A percentile compares a stretch with the other conserved stretches of the same genome.
These are phyloP conservation scores for Boeremia exigua DNA, from an alignment of 2,329 filamentous ascomycete species.

Conservation along the genomic window DNA sequence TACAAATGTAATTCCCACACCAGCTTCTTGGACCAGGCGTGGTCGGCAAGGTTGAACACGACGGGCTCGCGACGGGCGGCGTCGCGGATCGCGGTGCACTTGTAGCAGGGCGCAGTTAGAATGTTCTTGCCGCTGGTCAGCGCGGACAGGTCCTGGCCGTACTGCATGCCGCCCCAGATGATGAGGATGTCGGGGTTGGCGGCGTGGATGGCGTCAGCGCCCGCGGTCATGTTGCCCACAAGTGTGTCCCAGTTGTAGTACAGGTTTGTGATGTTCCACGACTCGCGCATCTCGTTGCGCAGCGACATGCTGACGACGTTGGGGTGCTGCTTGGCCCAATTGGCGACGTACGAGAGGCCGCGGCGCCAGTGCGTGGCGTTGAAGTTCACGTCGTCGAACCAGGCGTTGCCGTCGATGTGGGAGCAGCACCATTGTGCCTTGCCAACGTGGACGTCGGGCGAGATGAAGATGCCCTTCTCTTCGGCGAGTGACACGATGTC, in stretches of 20 bases:
- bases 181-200: slow-evolving; percentile 61
- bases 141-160: slow-evolving; percentile 59
- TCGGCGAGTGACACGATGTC: slow-evolving; percentile 35
- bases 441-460: slow-evolving; percentile 40
- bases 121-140: slow-evolving; percentile 47
- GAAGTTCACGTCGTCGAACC: slow-evolving; percentile 63
- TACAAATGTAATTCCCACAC: slow-evolving; percentile 69
- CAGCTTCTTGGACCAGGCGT: slow-evolving; percentile 61
- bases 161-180: slow-evolving; percentile 61
- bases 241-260: slow-evolving; percentile 43
- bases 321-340: slow-evolving; percentile 55
- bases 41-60: slow-evolving; percentile 54
- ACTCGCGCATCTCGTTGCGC: slow-evolving; percentile 62
- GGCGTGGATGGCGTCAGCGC: slow-evolving; percentile 57
- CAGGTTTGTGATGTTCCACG: slow-evolving; percentile 34
- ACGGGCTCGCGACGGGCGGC: slow-evolving; percentile 52
- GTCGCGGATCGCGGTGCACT: slow-evolving; percentile 51
- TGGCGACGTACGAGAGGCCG: slow-evolving; percentile 60
- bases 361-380: slow-evolving; percentile 61
- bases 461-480: slow-evolving; percentile 39
- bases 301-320: slow-evolving; percentile 64
- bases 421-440: slow-evolving; percentile 46
- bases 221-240: slow-evolving; percentile 54
- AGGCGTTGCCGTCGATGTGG: slow-evolving; percentile 62
- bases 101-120: slow-evolving; percentile 49